Base-by-base conservation (phyloP, 768 basidiomycete genomes). In the Trametes cinnabarina region DNA sequence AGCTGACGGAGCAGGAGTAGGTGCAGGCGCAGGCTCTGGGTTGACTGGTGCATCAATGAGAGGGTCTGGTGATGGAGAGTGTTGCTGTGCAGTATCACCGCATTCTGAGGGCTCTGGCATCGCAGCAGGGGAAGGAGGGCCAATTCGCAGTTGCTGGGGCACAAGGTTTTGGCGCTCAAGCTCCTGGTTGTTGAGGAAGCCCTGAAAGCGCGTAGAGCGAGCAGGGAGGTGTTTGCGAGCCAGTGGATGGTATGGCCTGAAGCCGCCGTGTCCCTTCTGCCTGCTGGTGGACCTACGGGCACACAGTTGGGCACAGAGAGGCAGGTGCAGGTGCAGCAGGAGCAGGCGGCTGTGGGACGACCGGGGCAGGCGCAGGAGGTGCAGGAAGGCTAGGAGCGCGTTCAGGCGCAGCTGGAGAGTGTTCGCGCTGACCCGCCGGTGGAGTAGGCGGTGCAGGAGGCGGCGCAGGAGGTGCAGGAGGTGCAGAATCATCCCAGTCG, bases 401-500 rank as follows among this genome's bases (percentile, higher is more conserved):
- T 22, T 12, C 25, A 44, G 34, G 12, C 7, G 28, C 30, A 20
- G 41, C 43, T 10, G 42, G 43, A 25, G 43, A 39, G 32, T 30
- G 42, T 19, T 41, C 42, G 17, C 30, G 54, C 51, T 9, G 51
- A 8, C 17, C 22, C 20, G 30, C 42, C 22, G 42, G 30, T 1
- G 43, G 43, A 46, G 53, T 15, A 44, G 52, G 28, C 30, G 47
- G 30, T 14, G 55, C 20, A 39, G 26, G 25, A 15, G 42, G 40
- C 3, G 32, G 47, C 20, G 41, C 47, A 32, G 56, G 56, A 44
- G 48, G 41, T 20, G 47, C 47, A 22, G 54, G 54, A 55, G 55
- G 55, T 49, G 56, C 56, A 50, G 56, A 48, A 57, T 57, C 56
- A 57, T 57, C 20, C 17, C n/a, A 15, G 11, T 50, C 40, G n/a